Percentiles rank a stretch among this genome's conserved stretches.
Evolutionary conservation across 148 eudicot genomes (phyloP).

Genomic region (Spergularia marina): DNA sequence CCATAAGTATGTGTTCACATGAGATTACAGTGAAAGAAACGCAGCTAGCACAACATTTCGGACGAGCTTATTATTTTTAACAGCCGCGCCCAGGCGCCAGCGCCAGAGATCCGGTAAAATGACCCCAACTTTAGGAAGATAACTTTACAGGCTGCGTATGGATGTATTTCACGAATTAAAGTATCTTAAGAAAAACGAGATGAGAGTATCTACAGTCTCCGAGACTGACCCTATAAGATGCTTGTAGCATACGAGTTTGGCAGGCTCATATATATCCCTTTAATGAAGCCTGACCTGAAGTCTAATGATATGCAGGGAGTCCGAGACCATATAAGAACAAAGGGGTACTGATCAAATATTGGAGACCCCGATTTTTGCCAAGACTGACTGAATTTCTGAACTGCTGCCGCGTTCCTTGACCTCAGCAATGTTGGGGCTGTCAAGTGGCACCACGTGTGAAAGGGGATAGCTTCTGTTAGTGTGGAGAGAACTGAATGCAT

Average conservation of each 20-base stretch:
- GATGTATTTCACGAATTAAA: no score
- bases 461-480: conserved; percentile 78
- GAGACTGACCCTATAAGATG: background rate
- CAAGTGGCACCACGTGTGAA: conserved; percentile 59
- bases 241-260: no score
- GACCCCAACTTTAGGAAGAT: no score
- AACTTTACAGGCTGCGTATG: no score
- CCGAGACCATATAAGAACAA: background rate
- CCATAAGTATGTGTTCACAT: background rate
- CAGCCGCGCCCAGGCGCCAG: background rate
- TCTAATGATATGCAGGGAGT: background rate
- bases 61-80: conserved; percentile 1
- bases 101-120: background rate
- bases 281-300: background rate
- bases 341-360: conserved; percentile 23
- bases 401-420: conserved; percentile 33
- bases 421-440: conserved; percentile 65
- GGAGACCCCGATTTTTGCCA: conserved; percentile 48
- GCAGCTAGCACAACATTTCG: conserved; percentile 5
- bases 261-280: background rate
- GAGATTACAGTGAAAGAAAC: background rate
- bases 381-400: conserved; percentile 44
- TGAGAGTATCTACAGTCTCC: background rate
- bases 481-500: conserved; percentile 45
- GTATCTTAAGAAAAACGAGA: background rate